phyloP scores from a whole-genome alignment of 148 eudicot species.

The Rhododendron griersonianum region DNA sequence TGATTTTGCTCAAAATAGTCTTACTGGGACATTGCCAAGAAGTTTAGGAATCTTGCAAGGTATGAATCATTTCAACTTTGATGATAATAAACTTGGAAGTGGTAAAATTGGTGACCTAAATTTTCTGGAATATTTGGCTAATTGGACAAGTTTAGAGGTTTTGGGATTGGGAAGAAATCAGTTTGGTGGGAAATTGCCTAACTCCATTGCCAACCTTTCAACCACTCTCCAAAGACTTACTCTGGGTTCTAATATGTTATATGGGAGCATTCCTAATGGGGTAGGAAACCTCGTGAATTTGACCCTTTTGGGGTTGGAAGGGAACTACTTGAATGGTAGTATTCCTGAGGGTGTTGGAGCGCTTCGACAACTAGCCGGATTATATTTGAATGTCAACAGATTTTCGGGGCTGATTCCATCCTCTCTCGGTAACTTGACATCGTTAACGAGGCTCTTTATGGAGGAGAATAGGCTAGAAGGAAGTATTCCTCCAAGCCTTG shows the following conservation, averaged over 20 bases:
- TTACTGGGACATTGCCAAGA: slow-evolving; percentile 21
- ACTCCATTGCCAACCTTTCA: background rate
- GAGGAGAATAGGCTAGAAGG: slow-evolving; percentile 18
- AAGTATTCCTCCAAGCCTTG: slow-evolving; percentile 22
- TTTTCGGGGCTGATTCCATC: slow-evolving; percentile 27
- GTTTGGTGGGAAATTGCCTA: slow-evolving; percentile 19
- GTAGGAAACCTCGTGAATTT: slow-evolving; percentile 1
- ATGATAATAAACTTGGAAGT: slow-evolving; percentile 1
- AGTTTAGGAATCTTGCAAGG: slow-evolving; percentile 6
- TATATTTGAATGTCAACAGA: slow-evolving; percentile 9
- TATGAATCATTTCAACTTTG: slow-evolving; percentile 7
- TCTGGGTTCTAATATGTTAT: background rate
- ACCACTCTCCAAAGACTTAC: background rate
- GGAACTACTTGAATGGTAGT: background rate
- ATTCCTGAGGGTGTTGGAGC: slow-evolving; percentile 4
- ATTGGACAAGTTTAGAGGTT: slow-evolving; percentile 14
- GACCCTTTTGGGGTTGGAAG: background rate
- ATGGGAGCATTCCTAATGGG: background rate
- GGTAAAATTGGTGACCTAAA: slow-evolving; percentile 2
- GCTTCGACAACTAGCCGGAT: background rate
- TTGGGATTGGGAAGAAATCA: slow-evolving; percentile 1
- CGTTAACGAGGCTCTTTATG: background rate
- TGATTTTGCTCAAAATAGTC: slow-evolving; percentile 14
- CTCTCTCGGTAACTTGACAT: slow-evolving; percentile 18
- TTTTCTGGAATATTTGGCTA: slow-evolving; percentile 8